These are phyloP conservation scores for Kodamaea alishanica DNA, from an alignment of 1,139 yeast species.

Conservation along the genomic window DNA sequence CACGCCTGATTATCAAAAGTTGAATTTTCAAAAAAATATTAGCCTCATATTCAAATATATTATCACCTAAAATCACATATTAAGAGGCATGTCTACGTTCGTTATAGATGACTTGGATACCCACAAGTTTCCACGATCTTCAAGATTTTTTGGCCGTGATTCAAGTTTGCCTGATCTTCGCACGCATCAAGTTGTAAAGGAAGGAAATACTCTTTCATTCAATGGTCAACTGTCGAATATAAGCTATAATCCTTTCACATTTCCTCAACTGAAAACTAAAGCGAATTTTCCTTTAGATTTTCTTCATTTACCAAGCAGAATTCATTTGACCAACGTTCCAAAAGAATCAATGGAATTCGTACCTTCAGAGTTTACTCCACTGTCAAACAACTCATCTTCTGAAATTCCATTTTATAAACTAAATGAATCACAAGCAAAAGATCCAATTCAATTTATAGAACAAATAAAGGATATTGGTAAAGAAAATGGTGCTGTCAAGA, in stretches of 20 bases:
- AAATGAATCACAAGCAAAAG: conserved; percentile 41
- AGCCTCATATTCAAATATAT: too few relatives aligned
- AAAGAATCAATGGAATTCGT: conserved; percentile 11
- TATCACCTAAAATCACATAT: too few relatives aligned
- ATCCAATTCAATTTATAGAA: conserved; percentile 52
- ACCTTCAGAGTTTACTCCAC: too few relatives aligned
- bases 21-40: conserved; percentile 7
- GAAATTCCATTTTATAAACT: conserved; percentile 51
- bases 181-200: conserved; percentile 18
- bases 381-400: too few relatives aligned
- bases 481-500: conserved; percentile 68
- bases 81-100: too few relatives aligned
- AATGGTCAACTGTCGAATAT: conserved; percentile 31
- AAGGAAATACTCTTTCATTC: conserved; percentile 20
- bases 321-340: conserved; percentile 22
- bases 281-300: conserved; percentile 37
- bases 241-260: conserved; percentile 41
- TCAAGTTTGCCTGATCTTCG: conserved; percentile 28
- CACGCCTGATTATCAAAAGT: conserved; percentile 7
- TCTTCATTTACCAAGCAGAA: conserved; percentile 29
- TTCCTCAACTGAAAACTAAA: conserved; percentile 42
- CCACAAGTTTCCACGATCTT: conserved; percentile 30
- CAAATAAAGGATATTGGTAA: conserved; percentile 43
- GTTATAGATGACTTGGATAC: conserved; percentile 15
- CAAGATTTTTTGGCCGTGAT: conserved; percentile 32